Evolutionary conservation across 495 filamentous ascomycete genomes (phyloP), one percentile per base, ranked within the genome.

Genomic region (Penicillium longicatenatum): DNA sequence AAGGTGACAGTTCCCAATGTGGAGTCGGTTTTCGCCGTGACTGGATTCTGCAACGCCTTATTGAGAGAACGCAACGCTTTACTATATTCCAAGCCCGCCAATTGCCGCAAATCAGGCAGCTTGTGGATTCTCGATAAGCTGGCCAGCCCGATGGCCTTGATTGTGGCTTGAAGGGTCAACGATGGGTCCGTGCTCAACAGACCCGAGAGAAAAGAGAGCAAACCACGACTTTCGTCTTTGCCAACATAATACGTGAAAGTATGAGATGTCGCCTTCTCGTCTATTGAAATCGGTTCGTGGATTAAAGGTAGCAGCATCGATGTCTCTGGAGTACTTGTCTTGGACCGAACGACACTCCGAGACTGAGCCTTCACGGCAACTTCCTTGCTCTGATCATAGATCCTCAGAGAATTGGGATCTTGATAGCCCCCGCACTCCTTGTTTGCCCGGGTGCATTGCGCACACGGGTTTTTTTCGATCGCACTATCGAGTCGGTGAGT

Each of bases 1-100:
- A 66, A 35, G 1, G 63, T 19, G 10, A 69, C 63, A 30, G 66
- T 58, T 22, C 45, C 61, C 24, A 69, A 22, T 3, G 64, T 61
- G 31, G 61, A 66, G 43, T 69, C 60, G 6, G 50, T 39, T 26
- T 39, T 61, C 2, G 60, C 57, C n/a, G 43, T 19, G 10, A 41
- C 37, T 16, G 58, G 41, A 37, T 64, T 30, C 45, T 33, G 54
- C 17, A 69, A 41, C 0, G 57, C 59, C 9, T 54, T 33, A 39
- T 64, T 69, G 43, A 56, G 64, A 2, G 54, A 37, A 3, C 47
- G 16, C 42, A 69, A 37, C 30, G 63, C 57, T 14, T 45, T 51
- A 31, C 58, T 44, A 42, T 69, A 69, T 29, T 60, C 35, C 19
- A 58, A 21, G 16, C 35, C 21, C n/a, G 63, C 59, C n/a, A 31